These are phyloP conservation scores for Arachis stenosperma DNA, from an alignment of 306 rosid genomes.

Conservation along the genomic window DNA sequence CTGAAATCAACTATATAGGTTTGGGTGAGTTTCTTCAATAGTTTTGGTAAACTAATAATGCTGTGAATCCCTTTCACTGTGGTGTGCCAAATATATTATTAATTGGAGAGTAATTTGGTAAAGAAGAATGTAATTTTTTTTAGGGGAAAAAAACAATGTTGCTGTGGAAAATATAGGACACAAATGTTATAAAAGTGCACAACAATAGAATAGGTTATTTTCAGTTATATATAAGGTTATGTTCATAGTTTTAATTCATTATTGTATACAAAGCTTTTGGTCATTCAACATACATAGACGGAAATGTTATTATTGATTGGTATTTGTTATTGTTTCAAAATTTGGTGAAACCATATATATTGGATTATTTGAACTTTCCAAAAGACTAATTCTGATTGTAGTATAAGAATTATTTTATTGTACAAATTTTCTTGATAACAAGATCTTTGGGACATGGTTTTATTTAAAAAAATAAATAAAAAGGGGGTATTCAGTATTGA, in stretches of 20 bases:
- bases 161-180: neutral
- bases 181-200: conserved; percentile 4
- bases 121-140: conserved; percentile 21
- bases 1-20: conserved; percentile 30
- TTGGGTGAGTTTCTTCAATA: conserved; percentile 31
- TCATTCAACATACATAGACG: neutral
- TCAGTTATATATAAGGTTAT: conserved; percentile 20
- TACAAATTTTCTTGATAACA: conserved; percentile 50
- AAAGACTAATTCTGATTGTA: too few relatives aligned
- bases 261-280: conserved; percentile 26
- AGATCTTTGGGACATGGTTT: conserved; percentile 41
- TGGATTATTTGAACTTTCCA: too few relatives aligned
- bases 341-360: neutral
- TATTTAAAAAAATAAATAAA: too few relatives aligned
- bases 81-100: conserved; percentile 10
- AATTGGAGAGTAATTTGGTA: conserved; percentile 21
- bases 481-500: conserved; percentile 43
- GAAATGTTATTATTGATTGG: conserved; percentile 5
- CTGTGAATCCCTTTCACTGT: conserved; percentile 26
- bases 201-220: conserved; percentile 21
- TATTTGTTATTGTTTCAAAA: conserved; percentile 7
- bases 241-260: conserved; percentile 23
- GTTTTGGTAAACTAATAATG: conserved; percentile 36
- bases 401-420: neutral
- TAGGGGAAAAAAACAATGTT: neutral